A percentile compares a stretch with the other conserved stretches of the same genome.
Evolutionary conservation across 1,139 yeast genomes (phyloP).

Genomic region (Pichia cactophila): DNA sequence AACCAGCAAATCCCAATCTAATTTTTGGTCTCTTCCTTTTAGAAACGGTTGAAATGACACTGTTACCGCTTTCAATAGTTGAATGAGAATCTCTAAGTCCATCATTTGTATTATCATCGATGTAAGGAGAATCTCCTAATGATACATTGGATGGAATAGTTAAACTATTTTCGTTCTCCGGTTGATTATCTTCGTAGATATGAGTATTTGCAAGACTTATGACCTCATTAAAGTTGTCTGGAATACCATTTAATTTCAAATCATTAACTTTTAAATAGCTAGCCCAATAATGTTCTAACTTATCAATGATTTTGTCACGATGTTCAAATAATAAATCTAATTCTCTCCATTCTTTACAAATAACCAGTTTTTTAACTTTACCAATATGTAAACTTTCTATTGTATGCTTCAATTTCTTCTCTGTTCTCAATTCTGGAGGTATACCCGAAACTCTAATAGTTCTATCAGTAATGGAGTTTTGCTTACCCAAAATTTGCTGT

Average conservation of each 20-base stretch:
- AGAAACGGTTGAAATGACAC: slow-evolving; percentile 22
- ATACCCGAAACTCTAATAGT: slow-evolving; percentile 86
- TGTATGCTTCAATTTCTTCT: slow-evolving; percentile 58
- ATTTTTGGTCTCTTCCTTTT: slow-evolving; percentile 44
- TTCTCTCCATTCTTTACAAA: slow-evolving; percentile 80
- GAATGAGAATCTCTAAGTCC: background rate
- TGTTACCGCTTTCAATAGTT: slow-evolving; percentile 2
- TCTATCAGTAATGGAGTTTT: slow-evolving; percentile 85
- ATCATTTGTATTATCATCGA: slow-evolving; percentile 8
- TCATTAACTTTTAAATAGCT: slow-evolving; percentile 36
- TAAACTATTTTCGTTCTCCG: background rate
- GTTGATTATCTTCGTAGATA: background rate
- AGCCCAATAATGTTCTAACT: slow-evolving; percentile 71
- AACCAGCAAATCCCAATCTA: slow-evolving; percentile 43
- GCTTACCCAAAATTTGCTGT: slow-evolving; percentile 78
- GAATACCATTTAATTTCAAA: background rate
- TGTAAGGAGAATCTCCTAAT: background rate
- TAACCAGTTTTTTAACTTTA: slow-evolving; percentile 62
- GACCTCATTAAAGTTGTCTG: background rate
- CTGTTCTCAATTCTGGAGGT: slow-evolving; percentile 75
- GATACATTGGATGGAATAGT: background rate
- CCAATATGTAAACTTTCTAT: slow-evolving; percentile 77
- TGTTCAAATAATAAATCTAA: slow-evolving; percentile 58
- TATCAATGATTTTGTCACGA: slow-evolving; percentile 45
- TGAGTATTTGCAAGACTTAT: slow-evolving; percentile 1